Evolutionary conservation across 169 alveolate genomes (phyloP).

Genomic region (Theileria equi): DNA sequence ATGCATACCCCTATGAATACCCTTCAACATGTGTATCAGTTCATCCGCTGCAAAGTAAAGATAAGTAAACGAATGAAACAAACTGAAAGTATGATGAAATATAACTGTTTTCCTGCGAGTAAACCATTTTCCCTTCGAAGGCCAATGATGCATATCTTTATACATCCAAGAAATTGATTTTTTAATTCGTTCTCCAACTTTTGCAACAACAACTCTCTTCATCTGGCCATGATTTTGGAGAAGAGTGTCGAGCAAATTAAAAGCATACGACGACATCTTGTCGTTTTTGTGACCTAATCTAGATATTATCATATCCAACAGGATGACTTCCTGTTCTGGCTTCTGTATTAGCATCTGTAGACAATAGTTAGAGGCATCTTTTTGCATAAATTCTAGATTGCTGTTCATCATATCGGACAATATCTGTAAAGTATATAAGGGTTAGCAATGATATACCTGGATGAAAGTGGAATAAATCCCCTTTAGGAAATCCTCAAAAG

Average conservation of each 20-base stretch:
- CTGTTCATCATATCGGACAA: conserved; percentile 48
- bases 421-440: conserved; percentile 1
- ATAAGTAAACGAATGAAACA: background rate
- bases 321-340: conserved; percentile 63
- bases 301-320: conserved; percentile 27
- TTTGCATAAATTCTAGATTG: conserved; percentile 39
- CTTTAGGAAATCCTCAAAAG: conserved; percentile 58
- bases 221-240: conserved; percentile 39
- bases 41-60: background rate
- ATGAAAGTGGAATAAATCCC: conserved; percentile 56
- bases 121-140: background rate
- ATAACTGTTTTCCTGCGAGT: conserved; percentile 9
- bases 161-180: background rate
- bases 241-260: conserved; percentile 32
- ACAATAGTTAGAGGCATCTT: conserved; percentile 25
- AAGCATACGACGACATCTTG: conserved; percentile 44
- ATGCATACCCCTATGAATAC: conserved; percentile 34
- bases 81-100: background rate
- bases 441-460: conserved; percentile 26
- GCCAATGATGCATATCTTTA: background rate
- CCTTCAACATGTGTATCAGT: conserved; percentile 18
- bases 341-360: conserved; percentile 53
- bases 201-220: conserved; percentile 44
- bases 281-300: conserved; percentile 6
- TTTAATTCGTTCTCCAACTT: conserved; percentile 2